phyloP scores from a whole-genome alignment of 495 filamentous ascomycete species.

The Endocarpon pusillum region DNA sequence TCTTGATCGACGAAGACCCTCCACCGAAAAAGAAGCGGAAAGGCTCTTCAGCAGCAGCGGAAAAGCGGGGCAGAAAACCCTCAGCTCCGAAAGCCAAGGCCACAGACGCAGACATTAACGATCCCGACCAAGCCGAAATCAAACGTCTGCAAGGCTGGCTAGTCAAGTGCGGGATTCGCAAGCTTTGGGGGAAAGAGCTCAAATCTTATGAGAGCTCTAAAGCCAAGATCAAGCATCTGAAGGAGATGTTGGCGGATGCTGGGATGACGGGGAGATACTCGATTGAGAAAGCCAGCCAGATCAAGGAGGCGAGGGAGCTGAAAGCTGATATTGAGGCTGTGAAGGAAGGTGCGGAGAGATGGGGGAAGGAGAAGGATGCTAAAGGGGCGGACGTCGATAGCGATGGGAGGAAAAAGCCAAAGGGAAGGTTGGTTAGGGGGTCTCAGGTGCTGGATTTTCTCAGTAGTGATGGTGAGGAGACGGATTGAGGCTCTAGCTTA shows the following conservation, averaged over 20 bases:
- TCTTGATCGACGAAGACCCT: slow-evolving; percentile 54
- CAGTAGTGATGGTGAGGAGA: slow-evolving; percentile 34
- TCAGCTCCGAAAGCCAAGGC: slow-evolving; percentile 15
- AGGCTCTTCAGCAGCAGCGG: no score
- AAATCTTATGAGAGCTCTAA: slow-evolving; percentile 53
- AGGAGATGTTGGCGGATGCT: slow-evolving; percentile 52
- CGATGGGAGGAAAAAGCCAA: slow-evolving; percentile 18
- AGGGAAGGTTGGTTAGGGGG: slow-evolving; percentile 24
- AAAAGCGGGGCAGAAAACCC: slow-evolving; percentile 12
- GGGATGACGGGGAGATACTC: slow-evolving; percentile 85
- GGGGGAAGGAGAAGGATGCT: slow-evolving; percentile 39
- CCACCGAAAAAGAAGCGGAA: slow-evolving; percentile 31
- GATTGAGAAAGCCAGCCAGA: slow-evolving; percentile 62
- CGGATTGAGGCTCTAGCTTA: slow-evolving; percentile 22
- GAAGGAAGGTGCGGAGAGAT: slow-evolving; percentile 56
- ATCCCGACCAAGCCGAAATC: slow-evolving; percentile 62
- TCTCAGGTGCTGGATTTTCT: slow-evolving; percentile 37
- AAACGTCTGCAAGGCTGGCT: slow-evolving; percentile 82
- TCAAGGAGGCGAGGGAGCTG: slow-evolving; percentile 71
- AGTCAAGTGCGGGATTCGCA: slow-evolving; percentile 82
- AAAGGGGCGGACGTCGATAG: slow-evolving; percentile 25
- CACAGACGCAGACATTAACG: slow-evolving; percentile 26
- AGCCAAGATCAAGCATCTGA: slow-evolving; percentile 72
- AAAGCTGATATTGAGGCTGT: slow-evolving; percentile 67
- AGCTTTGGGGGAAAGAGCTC: slow-evolving; percentile 77